phyloP scores from a whole-genome alignment of 495 filamentous ascomycete genomes.

The Annulohypoxylon moriforme region DNA sequence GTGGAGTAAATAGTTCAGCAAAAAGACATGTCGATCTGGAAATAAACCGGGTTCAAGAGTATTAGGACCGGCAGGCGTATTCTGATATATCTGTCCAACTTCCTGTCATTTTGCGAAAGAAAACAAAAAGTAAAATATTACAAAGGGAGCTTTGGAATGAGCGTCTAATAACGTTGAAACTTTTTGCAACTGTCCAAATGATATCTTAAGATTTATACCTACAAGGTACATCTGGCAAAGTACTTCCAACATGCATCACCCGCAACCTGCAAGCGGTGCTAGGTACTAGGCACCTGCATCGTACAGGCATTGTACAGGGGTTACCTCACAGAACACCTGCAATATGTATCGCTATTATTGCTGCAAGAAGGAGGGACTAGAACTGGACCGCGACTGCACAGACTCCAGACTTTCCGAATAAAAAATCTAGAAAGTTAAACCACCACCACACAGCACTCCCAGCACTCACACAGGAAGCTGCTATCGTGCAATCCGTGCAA shows the following conservation, averaged over 20 bases:
- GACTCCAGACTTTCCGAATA: slow-evolving; percentile 43
- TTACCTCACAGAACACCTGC: neutral
- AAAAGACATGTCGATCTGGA: slow-evolving; percentile 31
- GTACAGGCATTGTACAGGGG: neutral
- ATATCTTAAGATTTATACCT: neutral
- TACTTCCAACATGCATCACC: slow-evolving; percentile 27
- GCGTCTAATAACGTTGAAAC: slow-evolving; percentile 7
- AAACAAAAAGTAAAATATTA: slow-evolving; percentile 8
- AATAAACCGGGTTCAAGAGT: slow-evolving; percentile 23
- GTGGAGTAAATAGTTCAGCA: slow-evolving; percentile 26
- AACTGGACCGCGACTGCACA: slow-evolving; percentile 24
- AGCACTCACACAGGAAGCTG: slow-evolving; percentile 12
- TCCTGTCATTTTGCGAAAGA: neutral
- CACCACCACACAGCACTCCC: neutral
- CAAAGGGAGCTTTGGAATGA: slow-evolving; percentile 12
- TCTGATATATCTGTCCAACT: slow-evolving; percentile 1
- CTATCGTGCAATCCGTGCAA: slow-evolving; percentile 29
- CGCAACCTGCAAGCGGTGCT: neutral
- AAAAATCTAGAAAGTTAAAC: slow-evolving; percentile 3
- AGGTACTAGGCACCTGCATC: slow-evolving; percentile 23
- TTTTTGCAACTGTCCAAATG: neutral
- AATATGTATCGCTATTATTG: slow-evolving; percentile 27
- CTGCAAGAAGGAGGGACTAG: slow-evolving; percentile 5
- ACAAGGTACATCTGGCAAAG: slow-evolving; percentile 5
- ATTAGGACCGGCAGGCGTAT: slow-evolving; percentile 22